Conservation (phyloP, 208 protist genomes). For the Leptomonas seymouri region DNA sequence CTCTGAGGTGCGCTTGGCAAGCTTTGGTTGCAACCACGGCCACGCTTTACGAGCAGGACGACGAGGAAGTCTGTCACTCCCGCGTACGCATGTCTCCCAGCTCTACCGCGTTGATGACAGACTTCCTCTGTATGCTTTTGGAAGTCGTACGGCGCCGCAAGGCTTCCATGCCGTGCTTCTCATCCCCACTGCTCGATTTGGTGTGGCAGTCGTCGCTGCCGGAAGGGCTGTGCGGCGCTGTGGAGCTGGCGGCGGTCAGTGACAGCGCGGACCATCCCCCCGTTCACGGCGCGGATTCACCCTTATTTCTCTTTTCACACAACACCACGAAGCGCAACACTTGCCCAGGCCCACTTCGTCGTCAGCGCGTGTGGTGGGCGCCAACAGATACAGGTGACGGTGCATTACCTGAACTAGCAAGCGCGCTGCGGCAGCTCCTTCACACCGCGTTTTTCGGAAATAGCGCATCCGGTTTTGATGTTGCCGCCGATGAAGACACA, state of each 20-base stretch:
- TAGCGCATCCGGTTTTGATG: too few species aligned
- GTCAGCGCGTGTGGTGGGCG: slow-evolving; percentile 6
- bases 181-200: background rate
- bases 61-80: too few species aligned
- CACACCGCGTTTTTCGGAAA: background rate
- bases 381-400: too few species aligned
- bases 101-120: background rate
- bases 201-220: slow-evolving; percentile 5
- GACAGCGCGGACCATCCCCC: too few species aligned
- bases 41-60: too few species aligned
- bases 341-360: background rate
- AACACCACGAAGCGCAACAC: background rate
- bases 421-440: background rate
- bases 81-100: too few species aligned
- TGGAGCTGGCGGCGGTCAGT: background rate
- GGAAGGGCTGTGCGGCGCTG: background rate
- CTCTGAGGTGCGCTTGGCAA: too few species aligned
- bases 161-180: background rate
- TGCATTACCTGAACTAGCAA: background rate
- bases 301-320: background rate
- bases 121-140: background rate
- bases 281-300: background rate
- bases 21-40: too few species aligned
- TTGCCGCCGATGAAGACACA: background rate
- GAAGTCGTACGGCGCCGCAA: background rate